These are phyloP conservation scores for Stephania yunnanensis DNA, from an alignment of 164 flowering plant genomes.

Conservation along the genomic window DNA sequence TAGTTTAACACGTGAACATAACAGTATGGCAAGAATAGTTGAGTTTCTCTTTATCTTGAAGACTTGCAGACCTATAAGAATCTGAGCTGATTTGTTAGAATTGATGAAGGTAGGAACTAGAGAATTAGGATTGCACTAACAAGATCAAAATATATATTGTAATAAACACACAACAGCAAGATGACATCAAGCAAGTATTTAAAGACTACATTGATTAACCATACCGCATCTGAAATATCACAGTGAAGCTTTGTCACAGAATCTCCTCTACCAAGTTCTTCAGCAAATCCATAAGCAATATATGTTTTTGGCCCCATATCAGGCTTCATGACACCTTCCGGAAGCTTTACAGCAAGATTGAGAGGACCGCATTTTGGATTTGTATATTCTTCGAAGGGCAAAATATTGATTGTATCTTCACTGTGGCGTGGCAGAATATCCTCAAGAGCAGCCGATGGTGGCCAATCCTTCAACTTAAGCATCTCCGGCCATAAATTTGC, in stretches of 20 bases:
- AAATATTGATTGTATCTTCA: conserved; percentile 66
- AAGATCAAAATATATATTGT: too few species aligned
- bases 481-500: conserved; percentile 76
- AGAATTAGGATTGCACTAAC: too few species aligned
- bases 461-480: conserved; percentile 95
- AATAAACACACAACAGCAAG: too few species aligned
- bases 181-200: too few species aligned
- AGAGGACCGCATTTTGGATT: conserved; percentile 69
- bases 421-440: conserved; percentile 79
- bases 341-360: conserved; percentile 72
- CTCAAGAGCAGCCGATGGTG: conserved; percentile 81
- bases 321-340: conserved; percentile 50
- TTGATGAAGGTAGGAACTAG: too few species aligned
- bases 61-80: too few species aligned
- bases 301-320: conserved; percentile 96
- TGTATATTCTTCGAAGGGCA: conserved; percentile 78
- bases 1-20: too few species aligned
- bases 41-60: too few species aligned
- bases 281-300: conserved; percentile 66
- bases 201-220: neutral
- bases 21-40: too few species aligned
- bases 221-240: conserved; percentile 92
- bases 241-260: conserved; percentile 90
- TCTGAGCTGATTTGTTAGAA: too few species aligned
- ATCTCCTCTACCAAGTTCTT: conserved; percentile 93